phyloP scores from a whole-genome alignment of 225 moss, liverwort and hornwort genomes.

The Marchantia paleacea region DNA sequence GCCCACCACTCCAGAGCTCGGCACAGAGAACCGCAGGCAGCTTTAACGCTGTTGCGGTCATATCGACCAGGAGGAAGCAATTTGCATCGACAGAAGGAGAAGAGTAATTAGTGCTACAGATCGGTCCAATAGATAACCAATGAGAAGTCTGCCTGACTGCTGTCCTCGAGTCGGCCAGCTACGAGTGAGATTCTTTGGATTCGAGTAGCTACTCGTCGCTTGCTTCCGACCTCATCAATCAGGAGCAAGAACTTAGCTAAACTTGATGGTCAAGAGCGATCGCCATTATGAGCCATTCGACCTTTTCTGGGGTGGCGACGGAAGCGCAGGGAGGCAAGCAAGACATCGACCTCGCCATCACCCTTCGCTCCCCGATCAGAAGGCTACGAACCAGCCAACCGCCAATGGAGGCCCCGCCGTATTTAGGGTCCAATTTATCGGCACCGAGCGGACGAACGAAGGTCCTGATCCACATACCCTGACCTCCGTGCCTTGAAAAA shows the following conservation, averaged over 20 bases:
- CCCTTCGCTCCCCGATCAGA: background rate
- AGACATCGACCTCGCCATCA: too few relatives aligned
- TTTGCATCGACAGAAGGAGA: too few relatives aligned
- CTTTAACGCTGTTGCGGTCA: too few relatives aligned
- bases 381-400: background rate
- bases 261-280: background rate
- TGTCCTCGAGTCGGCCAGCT: background rate
- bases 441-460: background rate
- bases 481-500: background rate
- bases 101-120: too few relatives aligned
- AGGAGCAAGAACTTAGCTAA: background rate
- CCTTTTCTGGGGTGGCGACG: background rate
- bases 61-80: too few relatives aligned
- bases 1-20: too few relatives aligned
- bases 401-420: background rate
- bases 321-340: background rate
- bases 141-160: too few relatives aligned
- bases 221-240: background rate
- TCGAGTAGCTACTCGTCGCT: background rate
- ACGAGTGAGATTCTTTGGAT: background rate
- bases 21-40: too few relatives aligned
- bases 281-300: background rate
- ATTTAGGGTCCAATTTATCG: background rate
- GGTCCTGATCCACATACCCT: background rate
- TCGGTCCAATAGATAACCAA: too few relatives aligned